Percentiles rank a stretch among this genome's conserved stretches.
phyloP scores from a whole-genome alignment of 768 basidiomycete species.

The Albatrellus ellisii region DNA sequence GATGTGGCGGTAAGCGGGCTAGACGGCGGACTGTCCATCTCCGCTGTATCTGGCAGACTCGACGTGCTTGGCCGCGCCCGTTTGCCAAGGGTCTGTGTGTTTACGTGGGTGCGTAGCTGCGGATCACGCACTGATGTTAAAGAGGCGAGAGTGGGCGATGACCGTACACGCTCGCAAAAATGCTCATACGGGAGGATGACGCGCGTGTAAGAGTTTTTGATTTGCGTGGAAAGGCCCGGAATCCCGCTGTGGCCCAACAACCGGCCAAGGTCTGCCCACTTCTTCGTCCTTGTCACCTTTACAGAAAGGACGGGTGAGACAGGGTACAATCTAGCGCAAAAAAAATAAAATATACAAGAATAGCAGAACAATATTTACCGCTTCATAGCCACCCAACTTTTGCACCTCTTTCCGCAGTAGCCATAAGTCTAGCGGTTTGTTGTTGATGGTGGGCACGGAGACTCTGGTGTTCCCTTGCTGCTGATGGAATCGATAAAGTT shows the following conservation, averaged over 20 bases:
- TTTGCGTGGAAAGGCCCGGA: slow-evolving; percentile 72
- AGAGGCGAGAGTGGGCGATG: slow-evolving; percentile 36
- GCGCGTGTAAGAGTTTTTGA: slow-evolving; percentile 80
- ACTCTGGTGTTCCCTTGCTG: slow-evolving; percentile 89
- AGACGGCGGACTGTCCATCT: slow-evolving; percentile 41
- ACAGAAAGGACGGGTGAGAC: not conserved
- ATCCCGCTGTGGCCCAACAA: slow-evolving; percentile 73
- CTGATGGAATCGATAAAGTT: slow-evolving; percentile 91
- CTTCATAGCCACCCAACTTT: slow-evolving; percentile 76
- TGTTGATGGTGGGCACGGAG: slow-evolving; percentile 88
- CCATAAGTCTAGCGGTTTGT: slow-evolving; percentile 90
- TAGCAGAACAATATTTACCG: slow-evolving; percentile 32
- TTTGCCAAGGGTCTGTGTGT: slow-evolving; percentile 27
- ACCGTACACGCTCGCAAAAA: slow-evolving; percentile 66
- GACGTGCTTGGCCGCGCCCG: not conserved
- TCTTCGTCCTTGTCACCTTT: slow-evolving; percentile 73
- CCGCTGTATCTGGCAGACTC: slow-evolving; percentile 24
- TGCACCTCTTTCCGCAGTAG: slow-evolving; percentile 85
- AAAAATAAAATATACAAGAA: not conserved
- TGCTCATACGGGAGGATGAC: slow-evolving; percentile 96
- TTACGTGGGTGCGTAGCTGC: slow-evolving; percentile 36
- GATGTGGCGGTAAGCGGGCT: slow-evolving; percentile 71
- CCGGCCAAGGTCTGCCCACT: slow-evolving; percentile 82
- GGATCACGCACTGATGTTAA: slow-evolving; percentile 16
- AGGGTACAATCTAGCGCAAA: not conserved